These are phyloP conservation scores for Lactarius akahatsu DNA, from an alignment of 768 basidiomycete genomes.

Conservation along the genomic window DNA sequence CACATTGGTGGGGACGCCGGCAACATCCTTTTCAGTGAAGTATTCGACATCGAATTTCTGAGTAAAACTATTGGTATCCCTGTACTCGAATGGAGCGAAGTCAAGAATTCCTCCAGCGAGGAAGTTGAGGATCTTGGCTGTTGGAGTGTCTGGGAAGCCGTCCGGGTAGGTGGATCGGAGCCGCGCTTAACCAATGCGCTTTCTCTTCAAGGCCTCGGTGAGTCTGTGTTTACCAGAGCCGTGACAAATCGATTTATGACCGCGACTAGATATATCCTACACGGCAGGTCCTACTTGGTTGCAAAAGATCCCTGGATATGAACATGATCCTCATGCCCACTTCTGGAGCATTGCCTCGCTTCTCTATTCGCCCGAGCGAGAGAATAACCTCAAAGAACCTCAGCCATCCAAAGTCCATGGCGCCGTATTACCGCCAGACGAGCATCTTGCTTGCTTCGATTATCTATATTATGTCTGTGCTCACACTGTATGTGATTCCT, in stretches of 20 bases:
- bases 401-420: conserved; percentile 34
- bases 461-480: conserved; percentile 43
- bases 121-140: conserved; percentile 42
- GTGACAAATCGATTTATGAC: background rate
- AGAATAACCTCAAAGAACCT: conserved; percentile 31
- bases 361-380: conserved; percentile 37
- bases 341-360: conserved; percentile 38
- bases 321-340: conserved; percentile 36
- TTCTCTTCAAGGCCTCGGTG: conserved; percentile 36
- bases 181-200: conserved; percentile 35
- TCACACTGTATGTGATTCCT: conserved; percentile 30
- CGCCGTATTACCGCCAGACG: conserved; percentile 36
- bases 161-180: conserved; percentile 33
- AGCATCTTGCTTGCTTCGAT: conserved; percentile 44
- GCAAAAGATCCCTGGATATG: conserved; percentile 36
- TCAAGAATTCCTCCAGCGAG: conserved; percentile 39
- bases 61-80: conserved; percentile 38
- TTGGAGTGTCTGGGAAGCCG: conserved; percentile 45
- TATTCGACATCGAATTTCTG: conserved; percentile 44
- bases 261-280: conserved; percentile 38
- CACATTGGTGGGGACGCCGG: conserved; percentile 40
- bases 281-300: conserved; percentile 38
- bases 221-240: background rate
- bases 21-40: conserved; percentile 39
- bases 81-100: conserved; percentile 44